Base-by-base conservation (phyloP, 192 early-diverging fungal species). In the Ramicandelaber brevisporus region DNA sequence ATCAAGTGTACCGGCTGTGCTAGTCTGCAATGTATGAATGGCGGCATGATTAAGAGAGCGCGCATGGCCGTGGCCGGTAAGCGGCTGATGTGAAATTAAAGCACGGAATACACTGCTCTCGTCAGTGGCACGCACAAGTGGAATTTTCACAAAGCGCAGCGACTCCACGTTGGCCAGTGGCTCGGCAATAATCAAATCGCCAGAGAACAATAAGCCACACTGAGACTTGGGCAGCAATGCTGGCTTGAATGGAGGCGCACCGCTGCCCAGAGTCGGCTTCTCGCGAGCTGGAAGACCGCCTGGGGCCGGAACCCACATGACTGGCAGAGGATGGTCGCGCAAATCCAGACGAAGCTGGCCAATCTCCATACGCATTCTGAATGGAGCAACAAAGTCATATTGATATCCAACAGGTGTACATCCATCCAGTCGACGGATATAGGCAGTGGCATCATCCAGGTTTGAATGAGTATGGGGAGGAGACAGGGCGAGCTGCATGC, bases 251-350 rank as follows among this genome's bases (percentile, higher is more conserved):
- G n/a, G n/a, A n/a, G n/a, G n/a, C n/a, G n/a, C n/a, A n/a, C n/a
- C n/a, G n/a, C n/a, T n/a, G n/a, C n/a, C n/a, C n/a, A n/a, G n/a
- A n/a, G n/a, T n/a, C n/a, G n/a, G n/a, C n/a, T n/a, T n/a, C n/a
- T n/a, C n/a, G n/a, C n/a, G n/a, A n/a, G n/a, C n/a, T n/a, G n/a
- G n/a, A n/a, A n/a, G n/a, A n/a, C n/a, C n/a, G n/a, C n/a, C n/a
- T n/a, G n/a, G n/a, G n/a, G n/a, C n/a, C 0, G 58, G 58, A 15
- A 61, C 53, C 9, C 44, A 31, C 20, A 55, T 46, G 31, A 61
- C 27, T 10, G 58, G 58, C 20, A 61, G 53, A 8, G 58, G 58
- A 18, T 53, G 56, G 29, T 61, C 49, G 25, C 58, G 52, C 31
- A 61, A 33, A 20, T 51, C 49, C 49, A 52, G 45, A 8, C 38